Base-by-base conservation (phyloP, 345 rosid species). In the Eutrema japonicum region DNA sequence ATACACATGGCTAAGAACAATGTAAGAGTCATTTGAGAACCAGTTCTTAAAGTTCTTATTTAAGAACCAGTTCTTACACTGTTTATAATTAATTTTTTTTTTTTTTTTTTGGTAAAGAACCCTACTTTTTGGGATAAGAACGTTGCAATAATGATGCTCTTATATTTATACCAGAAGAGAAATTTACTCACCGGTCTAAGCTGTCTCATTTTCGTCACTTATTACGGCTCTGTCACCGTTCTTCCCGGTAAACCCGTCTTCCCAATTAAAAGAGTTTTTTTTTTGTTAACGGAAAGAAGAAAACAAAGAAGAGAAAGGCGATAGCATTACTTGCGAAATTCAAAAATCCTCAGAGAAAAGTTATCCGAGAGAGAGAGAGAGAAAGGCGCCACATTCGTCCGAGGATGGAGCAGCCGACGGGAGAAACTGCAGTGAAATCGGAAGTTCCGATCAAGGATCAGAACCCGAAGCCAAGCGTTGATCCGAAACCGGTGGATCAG, bases 321-420 rank as follows among this genome's bases (percentile, higher is more conserved):
- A 50, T 58, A 46, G 14, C 10, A 64, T 1, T 18, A 72, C 47
- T 46, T 63, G 53, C 54, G 64, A 55, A 64, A 72, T 16, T 68
- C 43, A 37, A 35, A 56, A 56, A 32, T 58, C 7, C 29, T 6
- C 26, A 14, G 53, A 10, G 32, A 14, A 59, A 14, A 59, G 1
- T n/a, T 10, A 30, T 10, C 63, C 8, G 7, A 16, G 42, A 38
- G 47, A 41, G 45, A 8, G 60, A 54, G 33, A 56, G 35, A 33
- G 33, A 56, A 5, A 33, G 7, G 37, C 37, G 16, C 2, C 26
- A 38, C 14, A 18, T 8, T 59, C 30, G 7, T 53, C 62, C 3
- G 84, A 84, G 38, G 74, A 84, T 84, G 87, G 83, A 80, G 41
- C 83, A 65, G 73, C 70, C 66, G 80, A 77, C 72, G 48, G 82